These are phyloP conservation scores for Amanita inopinata DNA, from an alignment of 768 basidiomycete species.

Conservation along the genomic window DNA sequence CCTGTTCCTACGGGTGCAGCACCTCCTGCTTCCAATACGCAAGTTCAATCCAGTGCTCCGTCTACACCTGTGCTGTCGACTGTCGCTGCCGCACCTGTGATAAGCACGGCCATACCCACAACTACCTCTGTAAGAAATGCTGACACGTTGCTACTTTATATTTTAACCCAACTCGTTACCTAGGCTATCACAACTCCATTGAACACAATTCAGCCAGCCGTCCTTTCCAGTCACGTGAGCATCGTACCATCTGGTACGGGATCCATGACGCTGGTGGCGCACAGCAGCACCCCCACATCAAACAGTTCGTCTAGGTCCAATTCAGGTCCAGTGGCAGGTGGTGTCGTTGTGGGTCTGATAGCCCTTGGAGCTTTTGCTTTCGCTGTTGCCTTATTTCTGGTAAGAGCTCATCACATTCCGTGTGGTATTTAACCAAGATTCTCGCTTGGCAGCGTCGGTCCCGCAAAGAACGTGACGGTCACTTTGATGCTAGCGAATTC, in stretches of 20 bases:
- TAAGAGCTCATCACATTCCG: not conserved
- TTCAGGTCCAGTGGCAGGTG: constrained; percentile 2
- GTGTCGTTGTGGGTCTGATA: constrained; percentile 6
- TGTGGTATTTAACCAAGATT: not conserved
- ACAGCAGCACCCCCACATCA: not conserved
- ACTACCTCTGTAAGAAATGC: no score
- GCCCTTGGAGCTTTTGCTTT: not conserved
- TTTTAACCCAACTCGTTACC: no score
- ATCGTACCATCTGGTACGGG: not conserved
- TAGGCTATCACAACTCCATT: not conserved
- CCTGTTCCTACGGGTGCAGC: not conserved
- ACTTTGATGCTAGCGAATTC: constrained; percentile 50
- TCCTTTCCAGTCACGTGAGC: not conserved
- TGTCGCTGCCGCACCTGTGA: no score
- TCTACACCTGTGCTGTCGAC: no score
- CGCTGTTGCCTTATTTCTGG: not conserved
- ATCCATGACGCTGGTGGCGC: not conserved
- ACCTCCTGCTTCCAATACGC: not conserved
- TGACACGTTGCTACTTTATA: no score
- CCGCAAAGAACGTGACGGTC: constrained; percentile 23
- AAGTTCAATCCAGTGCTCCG: no score
- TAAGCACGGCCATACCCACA: no score
- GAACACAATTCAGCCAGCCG: not conserved
- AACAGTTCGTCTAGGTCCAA: not conserved
- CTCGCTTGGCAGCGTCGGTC: constrained; percentile 1